phyloP scores from a whole-genome alignment of 805 yeast genomes.

The Saturnispora zaruensis region DNA sequence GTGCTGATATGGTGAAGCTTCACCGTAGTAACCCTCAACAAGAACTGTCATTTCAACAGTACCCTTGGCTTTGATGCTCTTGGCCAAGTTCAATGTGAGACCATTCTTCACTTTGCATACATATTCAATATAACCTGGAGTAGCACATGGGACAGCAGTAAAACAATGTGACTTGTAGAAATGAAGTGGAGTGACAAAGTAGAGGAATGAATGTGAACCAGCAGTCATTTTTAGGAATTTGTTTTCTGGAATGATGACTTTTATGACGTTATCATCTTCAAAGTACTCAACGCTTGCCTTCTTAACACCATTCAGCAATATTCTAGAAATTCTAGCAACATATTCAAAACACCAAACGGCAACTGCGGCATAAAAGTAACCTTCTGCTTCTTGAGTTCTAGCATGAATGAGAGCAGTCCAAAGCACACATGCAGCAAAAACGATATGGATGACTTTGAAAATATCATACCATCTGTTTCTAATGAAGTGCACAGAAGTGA shows the following conservation, averaged over 20 bases:
- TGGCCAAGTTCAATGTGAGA: slow-evolving; percentile 37
- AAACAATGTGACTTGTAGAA: slow-evolving; percentile 61
- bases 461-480: slow-evolving; percentile 53
- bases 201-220: slow-evolving; percentile 52
- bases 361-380: slow-evolving; percentile 30
- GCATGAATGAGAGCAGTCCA: slow-evolving; percentile 55
- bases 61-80: slow-evolving; percentile 17
- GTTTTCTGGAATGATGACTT: slow-evolving; percentile 40
- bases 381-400: slow-evolving; percentile 25
- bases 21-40: slow-evolving; percentile 72
- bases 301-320: slow-evolving; percentile 31
- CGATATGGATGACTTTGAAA: slow-evolving; percentile 50
- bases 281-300: slow-evolving; percentile 26
- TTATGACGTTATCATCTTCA: slow-evolving; percentile 41
- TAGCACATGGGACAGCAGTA: slow-evolving; percentile 39
- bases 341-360: slow-evolving; percentile 52
- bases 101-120: slow-evolving; percentile 51
- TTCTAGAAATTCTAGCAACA: slow-evolving; percentile 35
- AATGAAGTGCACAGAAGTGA: slow-evolving; percentile 27
- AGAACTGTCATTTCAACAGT: slow-evolving; percentile 27
- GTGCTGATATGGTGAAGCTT: slow-evolving; percentile 38
- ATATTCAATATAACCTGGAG: slow-evolving; percentile 32
- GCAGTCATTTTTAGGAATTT: slow-evolving; percentile 43
- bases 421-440: slow-evolving; percentile 44
- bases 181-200: slow-evolving; percentile 41